A percentile compares a stretch with the other conserved stretches of the same genome.
phyloP scores from a whole-genome alignment of 345 rosid species.

The Iberis pinnata region DNA sequence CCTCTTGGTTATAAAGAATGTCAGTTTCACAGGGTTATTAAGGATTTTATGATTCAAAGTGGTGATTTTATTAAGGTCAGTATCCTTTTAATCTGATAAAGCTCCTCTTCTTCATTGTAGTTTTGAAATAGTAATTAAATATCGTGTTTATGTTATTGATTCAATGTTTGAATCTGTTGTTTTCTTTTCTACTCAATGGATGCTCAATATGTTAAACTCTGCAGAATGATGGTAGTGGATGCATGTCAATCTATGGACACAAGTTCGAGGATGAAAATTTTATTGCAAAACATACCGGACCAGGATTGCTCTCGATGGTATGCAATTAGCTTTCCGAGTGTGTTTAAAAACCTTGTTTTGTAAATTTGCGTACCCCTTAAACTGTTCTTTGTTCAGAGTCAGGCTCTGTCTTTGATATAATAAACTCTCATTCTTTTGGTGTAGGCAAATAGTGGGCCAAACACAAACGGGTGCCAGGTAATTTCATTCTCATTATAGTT shows the following conservation, averaged over 20 bases:
- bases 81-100: background rate
- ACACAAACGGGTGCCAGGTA: conserved; percentile 91
- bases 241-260: conserved; percentile 72
- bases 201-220: conserved; percentile 16
- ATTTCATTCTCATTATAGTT: background rate
- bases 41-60: conserved; percentile 95
- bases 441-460: conserved; percentile 90
- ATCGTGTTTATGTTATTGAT: background rate
- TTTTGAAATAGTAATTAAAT: too few relatives aligned
- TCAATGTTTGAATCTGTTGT: background rate
- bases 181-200: background rate
- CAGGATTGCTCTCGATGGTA: conserved; percentile 94
- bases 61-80: conserved; percentile 90
- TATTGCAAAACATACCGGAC: conserved; percentile 88
- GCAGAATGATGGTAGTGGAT: conserved; percentile 97
- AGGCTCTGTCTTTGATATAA: background rate
- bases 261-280: conserved; percentile 89
- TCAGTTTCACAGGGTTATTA: conserved; percentile 90
- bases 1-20: conserved; percentile 92
- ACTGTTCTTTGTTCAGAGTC: background rate
- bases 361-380: background rate
- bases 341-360: background rate
- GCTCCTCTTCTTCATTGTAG: background rate
- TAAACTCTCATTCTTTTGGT: conserved; percentile 2
- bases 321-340: conserved; percentile 2